phyloP scores from a whole-genome alignment of 1,284 basidiomycete genomes.

The Peniophora sp. region DNA sequence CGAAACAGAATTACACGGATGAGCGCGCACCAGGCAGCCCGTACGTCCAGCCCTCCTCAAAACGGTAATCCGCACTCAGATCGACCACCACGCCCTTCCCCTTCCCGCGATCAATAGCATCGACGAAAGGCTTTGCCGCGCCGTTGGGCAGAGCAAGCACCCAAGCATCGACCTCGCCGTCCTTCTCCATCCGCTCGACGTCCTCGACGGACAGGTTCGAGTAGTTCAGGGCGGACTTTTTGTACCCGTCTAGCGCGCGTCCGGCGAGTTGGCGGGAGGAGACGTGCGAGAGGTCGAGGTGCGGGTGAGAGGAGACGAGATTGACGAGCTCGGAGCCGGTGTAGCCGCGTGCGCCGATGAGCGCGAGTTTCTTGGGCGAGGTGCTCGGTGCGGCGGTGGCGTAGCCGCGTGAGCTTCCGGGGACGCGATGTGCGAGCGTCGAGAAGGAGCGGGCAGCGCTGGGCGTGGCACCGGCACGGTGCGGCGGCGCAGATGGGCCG shows the following conservation, averaged over 20 bases:
- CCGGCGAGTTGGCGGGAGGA: constrained; percentile 95
- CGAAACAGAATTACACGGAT: constrained; percentile 24
- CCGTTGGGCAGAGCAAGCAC: constrained; percentile 98
- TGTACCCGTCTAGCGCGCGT: constrained; percentile 74
- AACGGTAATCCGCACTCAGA: constrained; percentile 91
- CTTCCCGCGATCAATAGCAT: constrained; percentile 80
- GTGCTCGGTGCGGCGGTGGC: constrained; percentile 50
- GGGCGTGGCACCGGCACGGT: constrained; percentile 26
- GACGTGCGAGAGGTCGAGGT: constrained; percentile 87
- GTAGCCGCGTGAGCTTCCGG: constrained; percentile 52
- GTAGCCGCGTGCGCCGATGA: constrained; percentile 94
- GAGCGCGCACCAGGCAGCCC: constrained; percentile 92
- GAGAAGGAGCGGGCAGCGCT: constrained; percentile 59
- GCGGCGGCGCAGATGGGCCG: constrained; percentile 70
- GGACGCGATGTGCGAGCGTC: constrained; percentile 53
- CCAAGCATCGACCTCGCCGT: constrained; percentile 90
- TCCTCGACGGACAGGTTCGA: constrained; percentile 73
- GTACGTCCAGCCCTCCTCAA: constrained; percentile 94
- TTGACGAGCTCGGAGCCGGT: constrained; percentile 90
- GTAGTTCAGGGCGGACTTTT: constrained; percentile 71
- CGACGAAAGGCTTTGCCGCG: constrained; percentile 94
- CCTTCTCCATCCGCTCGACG: constrained; percentile 81
- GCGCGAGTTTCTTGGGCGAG: constrained; percentile 80
- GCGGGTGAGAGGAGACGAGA: constrained; percentile 80
- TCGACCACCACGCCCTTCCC: constrained; percentile 77